Evolutionary conservation across 1,284 basidiomycete species (phyloP).

Genomic region (Xanthoconium separans): DNA sequence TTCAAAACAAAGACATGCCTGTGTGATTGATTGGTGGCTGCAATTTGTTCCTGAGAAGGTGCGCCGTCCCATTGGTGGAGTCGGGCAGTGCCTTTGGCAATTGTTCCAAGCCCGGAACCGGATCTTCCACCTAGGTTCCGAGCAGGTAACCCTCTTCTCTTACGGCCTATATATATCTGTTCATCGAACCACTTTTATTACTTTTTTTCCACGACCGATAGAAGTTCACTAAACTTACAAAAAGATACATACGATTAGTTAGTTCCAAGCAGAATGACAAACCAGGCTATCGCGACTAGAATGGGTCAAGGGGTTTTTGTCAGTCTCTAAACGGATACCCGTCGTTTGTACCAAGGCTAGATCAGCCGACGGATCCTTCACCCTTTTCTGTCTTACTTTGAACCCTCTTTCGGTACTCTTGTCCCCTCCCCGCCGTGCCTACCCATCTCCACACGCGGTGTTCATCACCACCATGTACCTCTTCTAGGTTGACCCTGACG

Average conservation of each 20-base stretch:
- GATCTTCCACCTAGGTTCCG: slow-evolving; percentile 36
- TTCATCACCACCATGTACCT: slow-evolving; percentile 87
- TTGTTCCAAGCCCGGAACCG: slow-evolving; percentile 33
- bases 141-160: slow-evolving; percentile 22
- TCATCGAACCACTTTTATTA: slow-evolving; percentile 28
- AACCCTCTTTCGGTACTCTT: slow-evolving; percentile 37
- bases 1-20: slow-evolving; percentile 6
- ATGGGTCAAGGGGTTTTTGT: slow-evolving; percentile 32
- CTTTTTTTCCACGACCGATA: slow-evolving; percentile 14
- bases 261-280: slow-evolving; percentile 21
- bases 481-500: slow-evolving; percentile 85
- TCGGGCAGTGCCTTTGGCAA: slow-evolving; percentile 31
- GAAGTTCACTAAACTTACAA: slow-evolving; percentile 28
- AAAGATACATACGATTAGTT: slow-evolving; percentile 13
- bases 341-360: slow-evolving; percentile 6
- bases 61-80: slow-evolving; percentile 21
- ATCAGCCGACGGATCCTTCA: slow-evolving; percentile 26
- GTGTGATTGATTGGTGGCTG: slow-evolving; percentile 36
- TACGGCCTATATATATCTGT: slow-evolving; percentile 17
- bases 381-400: slow-evolving; percentile 30
- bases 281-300: slow-evolving; percentile 6
- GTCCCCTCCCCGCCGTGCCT: slow-evolving; percentile 46
- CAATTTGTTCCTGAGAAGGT: slow-evolving; percentile 29
- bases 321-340: slow-evolving; percentile 13
- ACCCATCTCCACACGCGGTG: slow-evolving; percentile 84